These are phyloP conservation scores for Digitaria exilis DNA, from an alignment of 202 grass and related monocot species.

Conservation along the genomic window DNA sequence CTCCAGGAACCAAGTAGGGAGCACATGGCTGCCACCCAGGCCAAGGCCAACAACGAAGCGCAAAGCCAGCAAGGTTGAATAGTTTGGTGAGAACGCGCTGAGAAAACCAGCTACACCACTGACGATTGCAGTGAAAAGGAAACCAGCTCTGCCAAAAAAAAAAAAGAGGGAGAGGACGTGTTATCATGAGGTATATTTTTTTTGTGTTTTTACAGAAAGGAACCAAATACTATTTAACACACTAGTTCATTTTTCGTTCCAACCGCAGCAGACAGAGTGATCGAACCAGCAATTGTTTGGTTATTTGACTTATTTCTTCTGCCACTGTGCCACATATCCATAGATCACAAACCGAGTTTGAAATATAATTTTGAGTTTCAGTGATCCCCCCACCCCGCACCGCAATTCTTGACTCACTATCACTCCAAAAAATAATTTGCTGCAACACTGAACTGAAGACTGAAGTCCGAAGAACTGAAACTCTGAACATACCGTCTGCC, in stretches of 20 bases:
- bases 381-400: background rate
- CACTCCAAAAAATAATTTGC: background rate
- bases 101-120: conserved; percentile 58
- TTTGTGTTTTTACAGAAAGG: background rate
- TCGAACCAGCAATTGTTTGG: background rate
- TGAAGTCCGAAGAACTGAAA: background rate
- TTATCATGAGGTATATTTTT: background rate
- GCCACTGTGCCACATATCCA: background rate
- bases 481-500: conserved; percentile 53
- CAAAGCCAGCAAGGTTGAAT: conserved; percentile 43
- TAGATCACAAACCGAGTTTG: background rate
- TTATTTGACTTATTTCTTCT: background rate
- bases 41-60: conserved; percentile 76
- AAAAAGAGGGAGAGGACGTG: background rate
- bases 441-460: background rate
- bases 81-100: conserved; percentile 66
- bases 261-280: background rate
- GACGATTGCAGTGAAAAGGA: conserved; percentile 65
- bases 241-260: background rate
- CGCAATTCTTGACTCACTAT: background rate
- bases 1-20: conserved; percentile 77
- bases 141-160: conserved; percentile 46
- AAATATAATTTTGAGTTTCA: background rate
- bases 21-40: conserved; percentile 58
- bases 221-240: background rate